Conservation (phyloP, 176 grass and related monocot genomes). For the Pontederia crassipes region DNA sequence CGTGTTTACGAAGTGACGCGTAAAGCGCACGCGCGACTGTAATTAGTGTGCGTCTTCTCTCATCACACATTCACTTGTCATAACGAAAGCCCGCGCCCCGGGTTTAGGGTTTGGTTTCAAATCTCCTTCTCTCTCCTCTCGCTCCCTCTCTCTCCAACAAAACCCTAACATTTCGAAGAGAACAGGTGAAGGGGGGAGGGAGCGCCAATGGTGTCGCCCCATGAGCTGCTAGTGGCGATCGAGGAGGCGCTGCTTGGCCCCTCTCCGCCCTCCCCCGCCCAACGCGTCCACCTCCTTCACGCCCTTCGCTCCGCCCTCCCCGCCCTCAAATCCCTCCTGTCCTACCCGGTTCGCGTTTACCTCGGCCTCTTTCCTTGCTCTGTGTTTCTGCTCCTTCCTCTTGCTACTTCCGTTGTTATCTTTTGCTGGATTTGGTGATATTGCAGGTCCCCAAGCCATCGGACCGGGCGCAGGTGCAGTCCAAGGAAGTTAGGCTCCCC, state of each 20-base stretch:
- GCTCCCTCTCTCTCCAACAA: too few species aligned
- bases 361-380: not conserved
- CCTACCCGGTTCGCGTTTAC: slow-evolving; percentile 34
- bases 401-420: not conserved
- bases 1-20: too few species aligned
- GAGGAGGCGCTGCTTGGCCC: slow-evolving; percentile 70
- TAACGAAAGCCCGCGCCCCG: too few species aligned
- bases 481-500: slow-evolving; percentile 60
- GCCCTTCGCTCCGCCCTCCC: slow-evolving; percentile 61
- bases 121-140: too few species aligned
- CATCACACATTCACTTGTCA: too few species aligned
- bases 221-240: slow-evolving; percentile 49
- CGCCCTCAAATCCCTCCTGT: slow-evolving; percentile 52
- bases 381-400: not conserved
- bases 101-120: too few species aligned
- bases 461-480: slow-evolving; percentile 62
- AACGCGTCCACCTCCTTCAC: slow-evolving; percentile 81
- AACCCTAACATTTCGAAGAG: too few species aligned
- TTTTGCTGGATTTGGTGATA: slow-evolving; percentile 9
- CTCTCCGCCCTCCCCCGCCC: slow-evolving; percentile 52
- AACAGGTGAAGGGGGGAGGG: slow-evolving; percentile 7
- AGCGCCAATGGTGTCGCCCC: slow-evolving; percentile 40
- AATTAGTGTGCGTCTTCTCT: too few species aligned
- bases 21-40: too few species aligned
- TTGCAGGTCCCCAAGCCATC: slow-evolving; percentile 71